A percentile compares a stretch with the other conserved stretches of the same genome.
These are phyloP conservation scores for Colletotrichum sp. DNA, from an alignment of 2,329 filamentous ascomycete genomes.

Conservation along the genomic window DNA sequence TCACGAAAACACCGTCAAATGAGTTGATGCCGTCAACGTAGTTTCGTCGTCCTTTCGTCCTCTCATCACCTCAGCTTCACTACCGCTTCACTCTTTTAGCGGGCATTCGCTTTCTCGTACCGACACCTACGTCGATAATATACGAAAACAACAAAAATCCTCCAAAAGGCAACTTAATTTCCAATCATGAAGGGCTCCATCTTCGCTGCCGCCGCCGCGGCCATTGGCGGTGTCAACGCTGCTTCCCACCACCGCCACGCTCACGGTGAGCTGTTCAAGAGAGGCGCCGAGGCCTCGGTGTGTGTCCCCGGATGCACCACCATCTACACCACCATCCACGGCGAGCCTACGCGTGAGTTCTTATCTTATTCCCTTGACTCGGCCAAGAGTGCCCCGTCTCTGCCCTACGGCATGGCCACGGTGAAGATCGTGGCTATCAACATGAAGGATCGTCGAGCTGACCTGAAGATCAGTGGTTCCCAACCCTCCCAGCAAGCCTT, in stretches of 20 bases:
- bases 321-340: slow-evolving; percentile 74
- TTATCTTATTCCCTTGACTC: background rate
- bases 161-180: slow-evolving; percentile 34
- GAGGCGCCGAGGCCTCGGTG: slow-evolving; percentile 46
- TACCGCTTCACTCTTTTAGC: slow-evolving; percentile 90
- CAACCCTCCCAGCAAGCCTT: slow-evolving; percentile 34
- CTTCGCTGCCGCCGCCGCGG: slow-evolving; percentile 69
- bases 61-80: slow-evolving; percentile 41
- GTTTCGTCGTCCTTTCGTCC: slow-evolving; percentile 60
- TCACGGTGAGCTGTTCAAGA: slow-evolving; percentile 65
- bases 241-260: slow-evolving; percentile 65
- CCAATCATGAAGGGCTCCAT: slow-evolving; percentile 77
- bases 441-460: background rate
- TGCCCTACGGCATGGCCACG: background rate
- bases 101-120: slow-evolving; percentile 68
- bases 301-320: slow-evolving; percentile 73
- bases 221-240: slow-evolving; percentile 60
- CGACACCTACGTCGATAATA: slow-evolving; percentile 30
- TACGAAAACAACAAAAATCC: slow-evolving; percentile 26
- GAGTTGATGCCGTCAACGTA: slow-evolving; percentile 57
- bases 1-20: slow-evolving; percentile 51
- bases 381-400: background rate
- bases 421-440: background rate
- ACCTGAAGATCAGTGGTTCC: slow-evolving; percentile 39
- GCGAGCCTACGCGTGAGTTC: slow-evolving; percentile 67